These are phyloP conservation scores for Yamadazyma epiphylla DNA, from an alignment of 1,139 yeast species.

Conservation along the genomic window DNA sequence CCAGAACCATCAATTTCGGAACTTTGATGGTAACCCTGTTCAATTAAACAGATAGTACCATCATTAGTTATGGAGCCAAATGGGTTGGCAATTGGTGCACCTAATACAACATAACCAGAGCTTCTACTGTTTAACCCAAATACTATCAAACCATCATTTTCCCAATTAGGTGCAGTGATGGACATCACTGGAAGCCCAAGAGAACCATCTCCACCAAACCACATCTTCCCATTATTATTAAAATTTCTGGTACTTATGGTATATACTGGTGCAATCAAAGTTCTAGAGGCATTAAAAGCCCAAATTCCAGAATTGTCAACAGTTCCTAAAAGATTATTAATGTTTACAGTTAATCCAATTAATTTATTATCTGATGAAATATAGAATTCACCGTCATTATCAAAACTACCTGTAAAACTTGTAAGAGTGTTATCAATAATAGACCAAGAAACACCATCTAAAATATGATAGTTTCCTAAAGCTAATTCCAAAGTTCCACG, in stretches of 20 bases:
- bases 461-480: constrained; percentile 17
- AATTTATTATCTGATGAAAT: constrained; percentile 11
- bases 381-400: constrained; percentile 20
- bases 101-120: constrained; percentile 14
- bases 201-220: constrained; percentile 14
- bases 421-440: constrained; percentile 25
- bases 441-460: constrained; percentile 29
- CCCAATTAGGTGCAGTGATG: constrained; percentile 15
- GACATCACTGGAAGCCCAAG: constrained; percentile 13
- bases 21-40: constrained; percentile 18
- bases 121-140: constrained; percentile 13
- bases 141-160: constrained; percentile 16
- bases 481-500: constrained; percentile 13
- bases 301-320: constrained; percentile 5
- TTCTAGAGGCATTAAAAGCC: constrained; percentile 7
- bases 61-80: constrained; percentile 15
- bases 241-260: constrained; percentile 14
- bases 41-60: constrained; percentile 25
- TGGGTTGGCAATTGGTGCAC: constrained; percentile 8
- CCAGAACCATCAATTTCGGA: constrained; percentile 22
- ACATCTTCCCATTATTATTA: constrained; percentile 12
- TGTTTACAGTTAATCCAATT: constrained; percentile 9
- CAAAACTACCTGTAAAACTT: constrained; percentile 18
- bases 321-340: constrained; percentile 8
- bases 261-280: constrained; percentile 10